phyloP scores from a whole-genome alignment of 2,329 filamentous ascomycete species.

The Sordariomycetes sp. region DNA sequence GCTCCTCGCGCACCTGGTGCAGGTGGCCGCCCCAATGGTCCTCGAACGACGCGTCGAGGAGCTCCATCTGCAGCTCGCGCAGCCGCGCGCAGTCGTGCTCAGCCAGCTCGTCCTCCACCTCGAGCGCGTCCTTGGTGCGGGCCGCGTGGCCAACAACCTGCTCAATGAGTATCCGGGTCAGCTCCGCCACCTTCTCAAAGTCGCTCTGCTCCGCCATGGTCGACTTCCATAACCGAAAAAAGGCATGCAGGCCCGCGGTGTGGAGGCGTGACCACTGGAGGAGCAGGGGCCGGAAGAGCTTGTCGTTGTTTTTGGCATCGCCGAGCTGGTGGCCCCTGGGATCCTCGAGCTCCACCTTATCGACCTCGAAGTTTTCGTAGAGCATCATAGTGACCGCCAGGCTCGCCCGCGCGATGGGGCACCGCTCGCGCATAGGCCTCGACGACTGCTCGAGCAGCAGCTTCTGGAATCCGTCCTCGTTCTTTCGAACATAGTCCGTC shows the following conservation, averaged over 20 bases:
- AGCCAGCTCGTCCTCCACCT: conserved; percentile 78
- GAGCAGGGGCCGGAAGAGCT: conserved; percentile 72
- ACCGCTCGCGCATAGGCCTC: conserved; percentile 56
- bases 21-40: conserved; percentile 89
- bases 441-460: conserved; percentile 79
- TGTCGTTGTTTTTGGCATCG: conserved; percentile 66
- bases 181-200: conserved; percentile 84
- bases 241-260: conserved; percentile 70
- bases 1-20: conserved; percentile 77
- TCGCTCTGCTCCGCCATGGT: conserved; percentile 77
- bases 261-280: conserved; percentile 91
- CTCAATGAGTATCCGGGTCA: conserved; percentile 81
- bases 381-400: conserved; percentile 76
- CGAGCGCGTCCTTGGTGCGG: conserved; percentile 70
- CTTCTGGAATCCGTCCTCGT: conserved; percentile 89
- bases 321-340: conserved; percentile 64
- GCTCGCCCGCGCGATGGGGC: conserved; percentile 77
- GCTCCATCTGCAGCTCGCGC: conserved; percentile 82
- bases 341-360: conserved; percentile 70
- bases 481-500: conserved; percentile 81
- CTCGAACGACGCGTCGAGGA: conserved; percentile 83
- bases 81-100: conserved; percentile 71
- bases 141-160: conserved; percentile 74
- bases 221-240: conserved; percentile 85
- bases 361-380: conserved; percentile 92